Evolutionary conservation across 2,329 filamentous ascomycete genomes (phyloP), one percentile per base, ranked within the genome.

Genomic region (Fusarium gaditjirri): DNA sequence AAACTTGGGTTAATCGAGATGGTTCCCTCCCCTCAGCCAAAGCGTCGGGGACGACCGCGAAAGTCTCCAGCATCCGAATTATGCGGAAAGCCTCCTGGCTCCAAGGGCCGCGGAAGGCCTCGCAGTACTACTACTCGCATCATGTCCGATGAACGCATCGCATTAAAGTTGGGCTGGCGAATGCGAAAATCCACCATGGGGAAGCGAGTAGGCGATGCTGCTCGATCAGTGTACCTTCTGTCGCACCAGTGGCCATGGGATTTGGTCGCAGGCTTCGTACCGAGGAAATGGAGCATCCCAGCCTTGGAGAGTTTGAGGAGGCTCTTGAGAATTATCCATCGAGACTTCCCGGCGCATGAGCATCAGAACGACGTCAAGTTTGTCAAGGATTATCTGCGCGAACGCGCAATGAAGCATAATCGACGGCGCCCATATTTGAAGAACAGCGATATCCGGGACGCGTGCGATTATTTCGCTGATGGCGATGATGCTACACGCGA

Each of bases 231-330:
- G 7, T n/a, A 42, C 6, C 10, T 1, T 16, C 35, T 67, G 2
- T 39, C 64, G 1, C 46, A 31, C 5, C 46, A 53, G 29, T 67
- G 62, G 64, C 64, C 64, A 6, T 67, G 54, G 62, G 46, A 67
- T 21, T 47, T 61, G 6, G 21, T 33, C 8, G n/a, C 25, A 11
- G 54, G n/a, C 3, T 67, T 67, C 8, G 0, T 2, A 1, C 62
- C 62, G 0, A n/a, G 23, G 21, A 67, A 9, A 25, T 67, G 62
- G 62, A 8, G 31, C 7, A 16, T 67, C 6, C 9, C 2, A 4
- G n/a, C 35, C 11, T 7, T 67, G 16, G 64, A 67, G 21, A 52
- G 5, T 13, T 14, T 67, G 35, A 25, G 64, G 7, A n/a, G 3
- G 5, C 17, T 67, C 4, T 33, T 47, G 5, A 17, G 12, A 1